Evolutionary conservation across 2,329 filamentous ascomycete species (phyloP), one percentile per base, ranked within the genome.

Genomic region (Elsinoe australis): DNA sequence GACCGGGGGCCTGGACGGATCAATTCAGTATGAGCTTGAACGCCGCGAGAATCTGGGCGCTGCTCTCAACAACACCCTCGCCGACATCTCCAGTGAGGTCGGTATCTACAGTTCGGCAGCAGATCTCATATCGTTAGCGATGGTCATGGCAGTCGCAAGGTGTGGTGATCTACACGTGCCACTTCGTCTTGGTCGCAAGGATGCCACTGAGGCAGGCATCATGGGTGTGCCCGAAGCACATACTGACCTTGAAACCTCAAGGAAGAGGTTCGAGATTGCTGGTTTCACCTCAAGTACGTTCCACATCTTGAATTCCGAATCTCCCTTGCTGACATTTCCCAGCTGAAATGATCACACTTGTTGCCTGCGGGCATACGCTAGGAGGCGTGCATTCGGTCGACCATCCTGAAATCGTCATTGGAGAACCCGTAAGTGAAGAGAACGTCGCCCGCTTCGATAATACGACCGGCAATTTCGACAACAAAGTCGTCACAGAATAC

Each of bases 331-430:
- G 36, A 41, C 36, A 6, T 4, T 58, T 52, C 14, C 53, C 55
- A 21, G 52, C 52, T 49, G 58, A 58, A 28, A 53, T 32, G 36
- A 52, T 60, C 33, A 53, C 51, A 12, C 45, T 66, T 22, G 56
- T 60, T 18, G 62, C 64, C 6, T 66, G 63, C 47, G 64, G 64
- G 2, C 64, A 66, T 49, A 60, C 57, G 1, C 54, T 66, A 24
- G 64, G 64, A 14, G 58, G 61, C n/a, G 61, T 65, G 6, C 62
- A 65, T 45, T 54, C 55, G 21, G 55, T 51, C 22, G 59, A 58
- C 15, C 60, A 56, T 44, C 63, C 63, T 9, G 55, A 61, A 24
- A 61, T 65, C 36, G 60, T 63, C 7, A 52, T 56, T 6, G 53
- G 52, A 35, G 51, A 44, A 9, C 52, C 48, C 17, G 53, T 55